phyloP scores from a whole-genome alignment of 2,329 filamentous ascomycete genomes.

The Lachnellula cervina region DNA sequence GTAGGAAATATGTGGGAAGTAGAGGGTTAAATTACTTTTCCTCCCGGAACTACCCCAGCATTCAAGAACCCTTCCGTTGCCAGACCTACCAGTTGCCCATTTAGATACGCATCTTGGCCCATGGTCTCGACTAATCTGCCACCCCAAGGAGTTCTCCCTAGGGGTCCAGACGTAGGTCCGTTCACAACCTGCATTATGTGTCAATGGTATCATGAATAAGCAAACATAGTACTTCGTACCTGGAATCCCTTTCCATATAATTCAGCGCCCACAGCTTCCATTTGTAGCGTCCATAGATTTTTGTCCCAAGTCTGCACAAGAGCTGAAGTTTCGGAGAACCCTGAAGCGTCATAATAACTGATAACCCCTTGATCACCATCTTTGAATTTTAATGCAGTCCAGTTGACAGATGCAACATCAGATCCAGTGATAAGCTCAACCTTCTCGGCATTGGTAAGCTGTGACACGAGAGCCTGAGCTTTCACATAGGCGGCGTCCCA shows the following conservation, averaged over 20 bases:
- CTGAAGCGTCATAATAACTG: conserved; percentile 53
- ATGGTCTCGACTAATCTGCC: conserved; percentile 45
- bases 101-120: conserved; percentile 48
- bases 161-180: conserved; percentile 68
- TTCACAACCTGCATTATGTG: conserved; percentile 62
- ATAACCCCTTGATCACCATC: conserved; percentile 20
- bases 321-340: conserved; percentile 63
- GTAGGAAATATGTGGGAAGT: neutral
- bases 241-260: conserved; percentile 74
- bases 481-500: conserved; percentile 55
- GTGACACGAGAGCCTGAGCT: conserved; percentile 59
- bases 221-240: conserved; percentile 36
- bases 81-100: conserved; percentile 44
- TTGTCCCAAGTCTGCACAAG: conserved; percentile 67
- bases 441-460: conserved; percentile 74
- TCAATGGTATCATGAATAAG: too few species aligned
- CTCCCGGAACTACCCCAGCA: conserved; percentile 66
- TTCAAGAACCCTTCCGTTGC: conserved; percentile 60
- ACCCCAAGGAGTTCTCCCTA: conserved; percentile 48
- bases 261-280: conserved; percentile 70
- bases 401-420: conserved; percentile 12
- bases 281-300: conserved; percentile 61
- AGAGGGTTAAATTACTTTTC: conserved; percentile 37
- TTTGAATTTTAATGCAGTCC: conserved; percentile 12
- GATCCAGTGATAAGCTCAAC: conserved; percentile 34